phyloP scores from a whole-genome alignment of 1,284 basidiomycete species.

The Acaromyces ingoldii region DNA sequence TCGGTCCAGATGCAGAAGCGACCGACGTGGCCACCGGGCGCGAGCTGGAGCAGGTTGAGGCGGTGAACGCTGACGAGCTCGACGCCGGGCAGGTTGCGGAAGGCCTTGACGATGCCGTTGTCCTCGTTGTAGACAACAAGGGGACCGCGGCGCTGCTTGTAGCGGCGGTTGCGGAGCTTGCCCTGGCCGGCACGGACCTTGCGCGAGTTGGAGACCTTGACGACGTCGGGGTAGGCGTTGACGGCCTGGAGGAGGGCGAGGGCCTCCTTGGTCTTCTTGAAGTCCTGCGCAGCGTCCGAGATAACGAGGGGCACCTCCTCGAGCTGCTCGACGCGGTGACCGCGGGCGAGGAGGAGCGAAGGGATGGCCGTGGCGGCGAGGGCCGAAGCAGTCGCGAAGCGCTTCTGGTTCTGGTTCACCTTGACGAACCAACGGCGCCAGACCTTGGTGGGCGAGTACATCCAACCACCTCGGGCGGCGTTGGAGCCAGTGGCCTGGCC shows the following conservation, averaged over 20 bases:
- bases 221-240: conserved; percentile 82
- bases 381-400: conserved; percentile 95
- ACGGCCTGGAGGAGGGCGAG: conserved; percentile 80
- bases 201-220: conserved; percentile 95
- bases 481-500: conserved; percentile 92
- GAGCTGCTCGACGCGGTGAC: conserved; percentile 96
- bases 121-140: conserved; percentile 97
- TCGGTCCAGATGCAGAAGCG: conserved; percentile 99
- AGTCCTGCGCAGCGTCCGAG: conserved; percentile 70
- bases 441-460: conserved; percentile 99
- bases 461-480: conserved; percentile 74
- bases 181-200: conserved; percentile 96
- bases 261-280: conserved; percentile 96
- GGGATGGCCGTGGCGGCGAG: conserved; percentile 96
- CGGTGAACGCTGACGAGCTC: conserved; percentile 91
- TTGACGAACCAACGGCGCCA: conserved; percentile 99
- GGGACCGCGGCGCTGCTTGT: conserved; percentile 95
- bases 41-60: conserved; percentile 97
- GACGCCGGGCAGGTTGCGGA: conserved; percentile 98
- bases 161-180: conserved; percentile 93
- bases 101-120: conserved; percentile 94
- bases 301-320: conserved; percentile 95
- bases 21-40: conserved; percentile 97
- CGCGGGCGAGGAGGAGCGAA: conserved; percentile 95
- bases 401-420: conserved; percentile 98